Base-by-base conservation (phyloP, 148 eudicot species). In the Chenopodium suecicum region DNA sequence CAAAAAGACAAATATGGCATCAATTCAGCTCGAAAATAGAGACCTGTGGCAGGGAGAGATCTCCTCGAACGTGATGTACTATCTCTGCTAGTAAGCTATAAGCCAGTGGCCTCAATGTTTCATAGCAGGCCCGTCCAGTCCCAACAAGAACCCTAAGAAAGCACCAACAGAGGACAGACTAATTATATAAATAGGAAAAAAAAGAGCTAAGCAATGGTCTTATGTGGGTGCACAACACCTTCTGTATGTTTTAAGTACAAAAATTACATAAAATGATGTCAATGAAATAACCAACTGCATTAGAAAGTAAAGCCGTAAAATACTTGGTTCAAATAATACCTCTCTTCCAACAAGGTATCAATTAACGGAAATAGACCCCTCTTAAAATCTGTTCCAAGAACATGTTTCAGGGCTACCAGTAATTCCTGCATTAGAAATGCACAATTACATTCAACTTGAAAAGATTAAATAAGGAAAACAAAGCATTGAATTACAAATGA, bases 31-130 rank as follows among this genome's bases (percentile, higher is more conserved):
- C 9, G 52, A 27, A 74, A 75, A 67, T n/a, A 64, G 47, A 83
- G 79, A 92, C 98, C 98, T 94, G 98, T 58, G 94, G 85, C 86
- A 93, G 86, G 84, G 99, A 91, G 75, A 95, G 94, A 72, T 95
- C 98, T 48, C 84, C 89, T 81, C 99, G 90, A 85, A 95, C 99
- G 88, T 95, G 98, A 88, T 95, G 99, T 82, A 93, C 99, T 82
- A 93, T 92, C 88, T 95, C 99, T 47, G 99, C 99, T 73, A 95
- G 84, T 58, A 95, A 90, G 88, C 99, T 95, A 84, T 95, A 95
- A 58, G 99, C 99, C 85, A 95, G 82, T 37, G 99, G 98, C 90
- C 98, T 90, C 89, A 95, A 84, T 68, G 97, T 89, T 86, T 93
- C 99, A 76, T 91, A 93, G 82, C 99, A 95, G 71, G 99, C 98